Evolutionary conservation across 371 early-diverging fungal species (phyloP).

Genomic region (Gilbertella persicaria): DNA sequence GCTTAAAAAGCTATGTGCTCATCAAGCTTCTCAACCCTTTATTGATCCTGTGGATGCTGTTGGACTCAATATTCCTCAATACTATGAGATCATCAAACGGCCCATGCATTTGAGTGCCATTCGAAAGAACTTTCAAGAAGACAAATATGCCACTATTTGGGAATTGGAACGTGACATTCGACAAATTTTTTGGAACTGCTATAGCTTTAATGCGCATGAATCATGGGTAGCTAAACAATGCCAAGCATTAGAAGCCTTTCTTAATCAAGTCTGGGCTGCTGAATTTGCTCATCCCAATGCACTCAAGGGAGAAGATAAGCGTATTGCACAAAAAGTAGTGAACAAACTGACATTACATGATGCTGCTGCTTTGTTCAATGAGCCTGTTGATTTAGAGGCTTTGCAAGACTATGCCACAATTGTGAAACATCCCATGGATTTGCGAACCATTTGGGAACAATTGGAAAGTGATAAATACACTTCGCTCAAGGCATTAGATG

Average conservation of each 20-base stretch:
- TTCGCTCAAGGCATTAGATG: slow-evolving; percentile 47
- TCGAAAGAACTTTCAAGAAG: slow-evolving; percentile 68
- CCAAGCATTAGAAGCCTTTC: slow-evolving; percentile 35
- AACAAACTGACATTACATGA: slow-evolving; percentile 42
- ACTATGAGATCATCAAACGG: slow-evolving; percentile 83
- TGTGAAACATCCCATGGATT: slow-evolving; percentile 96
- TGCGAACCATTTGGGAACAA: slow-evolving; percentile 85
- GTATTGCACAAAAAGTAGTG: slow-evolving; percentile 38
- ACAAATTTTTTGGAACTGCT: slow-evolving; percentile 88
- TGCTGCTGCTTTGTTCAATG: slow-evolving; percentile 59
- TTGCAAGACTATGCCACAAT: slow-evolving; percentile 87
- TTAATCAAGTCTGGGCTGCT: slow-evolving; percentile 43
- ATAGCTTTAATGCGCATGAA: slow-evolving; percentile 84
- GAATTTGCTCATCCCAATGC: slow-evolving; percentile 43
- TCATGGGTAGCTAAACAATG: slow-evolving; percentile 50
- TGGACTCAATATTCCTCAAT: slow-evolving; percentile 84
- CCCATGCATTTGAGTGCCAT: slow-evolving; percentile 98
- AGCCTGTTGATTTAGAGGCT: slow-evolving; percentile 90
- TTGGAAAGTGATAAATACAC: slow-evolving; percentile 66
- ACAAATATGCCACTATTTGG: slow-evolving; percentile 45
- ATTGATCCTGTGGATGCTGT: slow-evolving; percentile 80
- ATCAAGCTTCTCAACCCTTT: slow-evolving; percentile 40
- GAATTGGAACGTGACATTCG: slow-evolving; percentile 62
- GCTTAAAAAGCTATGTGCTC: slow-evolving; percentile 36
- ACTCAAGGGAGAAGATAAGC: slow-evolving; percentile 39